Base-by-base conservation (phyloP, 345 rosid genomes). In the Euphorbia lathyris region DNA sequence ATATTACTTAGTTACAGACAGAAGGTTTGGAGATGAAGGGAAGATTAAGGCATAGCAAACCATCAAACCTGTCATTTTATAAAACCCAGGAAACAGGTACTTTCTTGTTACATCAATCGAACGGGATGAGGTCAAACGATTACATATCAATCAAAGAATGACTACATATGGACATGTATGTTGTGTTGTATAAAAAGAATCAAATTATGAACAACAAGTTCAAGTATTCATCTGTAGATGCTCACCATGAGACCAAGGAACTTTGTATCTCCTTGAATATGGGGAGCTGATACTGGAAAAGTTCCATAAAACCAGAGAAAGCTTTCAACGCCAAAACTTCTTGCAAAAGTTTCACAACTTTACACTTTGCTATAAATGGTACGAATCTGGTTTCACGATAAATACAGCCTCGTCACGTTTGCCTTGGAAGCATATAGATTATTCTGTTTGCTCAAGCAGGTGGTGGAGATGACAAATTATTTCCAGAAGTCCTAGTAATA, bases 401-500 rank as follows among this genome's bases (percentile, higher is more conserved):
- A 43, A 34, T 26, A 58, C 71, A 56, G 58, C 58, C 70, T 27
- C 27, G 29, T 12, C 70, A 5, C 42, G n/a, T 55, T 68, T 25
- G 58, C 52, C 50, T 22, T 52, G 61, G 59, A 36, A 3, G n/a
- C 43, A 45, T 23, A n/a, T n/a, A n/a, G n/a, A n/a, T 17, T 26
- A 66, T 34, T 40, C 42, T 43, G 58, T 65, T 56, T 67, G 56
- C 80, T 78, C 71, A 77, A 47, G 83, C 23, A 75, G 85, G 78
- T 36, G 84, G 66, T 9, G 82, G 73, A 45, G 81, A 32, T 20
- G 27, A 63, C 34, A 85, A 76, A 6, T 40, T 76, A 65, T 88
- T 88, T 47, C 89, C 91, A 51, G 77, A 43, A 52, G 77, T 74
- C 89, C 87, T 86, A 64, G 63, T 60, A 70, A 22, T 40, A 13